Evolutionary conservation across 2,329 filamentous ascomycete species (phyloP), one percentile per base, ranked within the genome.

Genomic region (Botrytis fragariae): DNA sequence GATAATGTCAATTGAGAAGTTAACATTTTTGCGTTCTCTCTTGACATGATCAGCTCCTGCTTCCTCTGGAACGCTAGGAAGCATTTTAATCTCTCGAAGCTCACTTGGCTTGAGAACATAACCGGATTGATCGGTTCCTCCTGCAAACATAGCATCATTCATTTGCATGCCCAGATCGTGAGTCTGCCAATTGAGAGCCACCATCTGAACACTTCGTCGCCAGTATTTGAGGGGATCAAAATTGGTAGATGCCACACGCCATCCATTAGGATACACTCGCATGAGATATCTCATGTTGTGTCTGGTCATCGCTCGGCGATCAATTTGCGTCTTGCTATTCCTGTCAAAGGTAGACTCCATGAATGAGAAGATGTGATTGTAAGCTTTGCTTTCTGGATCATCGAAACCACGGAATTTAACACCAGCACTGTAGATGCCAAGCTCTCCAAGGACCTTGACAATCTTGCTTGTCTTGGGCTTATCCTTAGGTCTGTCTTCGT

Each of bases 91-190:
- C 80, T 91, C 90, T 75, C 95, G 92, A 75, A 97, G 89, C 80
- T 95, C 93, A 51, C 91, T 88, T 32, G 96, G 95, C 84, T 99
- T 99, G 71, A 98, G 88, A 22, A 98, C 94, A 79, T 98, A 99
- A 62, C 96, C 96, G 4, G 93, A 93, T 72, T 90, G 89, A 83
- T 98, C 96, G 20, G 88, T 91, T 61, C 94, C 93, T 73, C 93
- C 93, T 64, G 94, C 92, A 81, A 98, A 99, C 96, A 99, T 98
- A 79, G 96, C 96, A 77, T 96, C 93, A 81, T 98, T 98, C 82
- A 98, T 88, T 81, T 98, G 95, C 89, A 98, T 96, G 63, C 95
- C 94, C 29, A 97, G 87, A 80, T 98, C 96, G 80, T 97, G 98
- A 0, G 95, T 98, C 83, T 99, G 96, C 95, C 96, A 98, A 83